Conservation (phyloP, 345 rosid genomes). For the Ceriops zippeliana region DNA sequence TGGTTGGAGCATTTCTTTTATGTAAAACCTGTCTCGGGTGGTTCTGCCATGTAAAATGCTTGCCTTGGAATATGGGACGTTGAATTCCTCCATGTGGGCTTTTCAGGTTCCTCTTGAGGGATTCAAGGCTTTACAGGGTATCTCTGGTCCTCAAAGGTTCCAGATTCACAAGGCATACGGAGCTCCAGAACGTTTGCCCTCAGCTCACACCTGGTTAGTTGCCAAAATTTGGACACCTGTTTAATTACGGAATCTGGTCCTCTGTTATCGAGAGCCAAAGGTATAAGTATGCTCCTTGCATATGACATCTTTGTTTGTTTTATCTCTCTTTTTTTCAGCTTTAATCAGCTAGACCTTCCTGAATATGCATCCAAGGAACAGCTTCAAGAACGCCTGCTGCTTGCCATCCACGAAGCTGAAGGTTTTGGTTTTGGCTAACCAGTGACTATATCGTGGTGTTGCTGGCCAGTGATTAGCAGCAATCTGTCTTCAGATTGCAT, state of each 20-base stretch:
- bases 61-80: not conserved
- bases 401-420: constrained; percentile 95
- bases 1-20: not conserved
- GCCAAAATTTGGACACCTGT: not conserved
- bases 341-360: constrained; percentile 93
- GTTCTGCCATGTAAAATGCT: not conserved
- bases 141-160: constrained; percentile 90
- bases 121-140: constrained; percentile 91
- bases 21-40: not conserved
- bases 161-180: constrained; percentile 99
- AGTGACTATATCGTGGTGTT: not conserved
- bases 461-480: constrained; percentile 8
- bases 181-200: constrained; percentile 83
- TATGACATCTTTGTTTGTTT: not conserved
- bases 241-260: not conserved
- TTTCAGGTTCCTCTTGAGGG: constrained; percentile 91
- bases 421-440: constrained; percentile 90
- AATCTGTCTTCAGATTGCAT: constrained; percentile 17
- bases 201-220: constrained; percentile 92
- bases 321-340: constrained; percentile 43
- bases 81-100: not conserved
- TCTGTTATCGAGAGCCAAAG: not conserved
- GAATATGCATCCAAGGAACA: constrained; percentile 81
- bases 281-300: not conserved
- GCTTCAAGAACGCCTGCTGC: constrained; percentile 78